Percentiles rank a stretch among this genome's conserved stretches.
phyloP scores from a whole-genome alignment of 345 rosid genomes.

The Camelina laxa region DNA sequence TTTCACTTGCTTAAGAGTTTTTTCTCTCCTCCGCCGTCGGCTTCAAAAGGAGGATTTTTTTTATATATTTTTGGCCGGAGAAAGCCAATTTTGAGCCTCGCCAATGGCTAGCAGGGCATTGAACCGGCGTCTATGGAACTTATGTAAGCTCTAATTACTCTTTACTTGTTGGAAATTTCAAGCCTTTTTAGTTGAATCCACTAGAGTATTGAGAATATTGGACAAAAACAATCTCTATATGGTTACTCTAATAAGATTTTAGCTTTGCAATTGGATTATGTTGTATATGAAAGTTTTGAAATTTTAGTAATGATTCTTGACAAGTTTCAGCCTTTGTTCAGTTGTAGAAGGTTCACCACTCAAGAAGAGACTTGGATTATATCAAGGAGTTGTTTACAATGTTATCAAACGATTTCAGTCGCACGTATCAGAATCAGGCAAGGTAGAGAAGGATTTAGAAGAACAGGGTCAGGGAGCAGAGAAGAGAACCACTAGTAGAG shows the following conservation, averaged over 20 bases:
- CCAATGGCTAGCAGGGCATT: slow-evolving; percentile 39
- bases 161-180: neutral
- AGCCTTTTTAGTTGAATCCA: neutral
- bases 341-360: slow-evolving; percentile 35
- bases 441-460: slow-evolving; percentile 34
- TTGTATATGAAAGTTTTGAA: slow-evolving; percentile 16
- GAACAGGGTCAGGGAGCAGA: slow-evolving; percentile 37
- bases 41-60: neutral
- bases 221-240: no score
- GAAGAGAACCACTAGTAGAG: slow-evolving; percentile 39
- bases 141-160: slow-evolving; percentile 37
- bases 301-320: slow-evolving; percentile 6
- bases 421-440: slow-evolving; percentile 48
- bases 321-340: slow-evolving; percentile 10
- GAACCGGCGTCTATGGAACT: slow-evolving; percentile 40
- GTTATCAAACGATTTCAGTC: slow-evolving; percentile 56
- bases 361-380: slow-evolving; percentile 46
- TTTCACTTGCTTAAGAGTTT: neutral
- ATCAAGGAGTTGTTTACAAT: slow-evolving; percentile 49
- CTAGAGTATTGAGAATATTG: neutral
- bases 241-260: neutral
- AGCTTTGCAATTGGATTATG: neutral
- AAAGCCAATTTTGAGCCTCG: slow-evolving; percentile 17
- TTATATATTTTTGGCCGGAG: neutral
- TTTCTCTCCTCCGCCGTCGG: neutral